Base-by-base conservation (phyloP, 2,329 filamentous ascomycete genomes). In the Diatrype stigma region DNA sequence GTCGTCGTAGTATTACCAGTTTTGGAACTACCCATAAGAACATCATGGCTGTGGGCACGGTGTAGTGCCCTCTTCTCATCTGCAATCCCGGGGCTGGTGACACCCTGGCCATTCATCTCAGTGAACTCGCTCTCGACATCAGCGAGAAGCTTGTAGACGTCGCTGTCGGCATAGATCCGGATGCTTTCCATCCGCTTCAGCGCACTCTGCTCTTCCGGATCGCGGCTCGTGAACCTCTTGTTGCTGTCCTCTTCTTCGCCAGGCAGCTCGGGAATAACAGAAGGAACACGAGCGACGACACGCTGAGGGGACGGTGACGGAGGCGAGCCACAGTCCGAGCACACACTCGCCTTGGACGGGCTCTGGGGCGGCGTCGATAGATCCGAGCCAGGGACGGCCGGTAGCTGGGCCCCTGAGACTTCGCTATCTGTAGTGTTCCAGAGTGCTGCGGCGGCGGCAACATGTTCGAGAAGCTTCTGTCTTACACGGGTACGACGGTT, bases 391-490 rank as follows among this genome's bases (percentile, higher is more conserved):
- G 70, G 63, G 17, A 62, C 65, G 6, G 22, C 51, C 60, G 34
- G 71, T 63, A 49, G 70, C 58, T 66, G 70, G 32, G 67, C 63
- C 21, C 65, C 64, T 8, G 66, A 57, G 16, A 69, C 58, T 19
- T 66, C 59, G 40, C 59, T 51, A 11, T 64, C 59, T 14, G 64
- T 46, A 30, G 72, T 7, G 16, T 7, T 44, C 11, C 21, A 67
- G 12, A 87, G 72, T 6, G 80, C 81, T 47, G 81, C 72, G 2
- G 87, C 86, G 16, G 87, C 89, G 45, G 89, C 88, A 48, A 92
- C 84, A 63, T 93, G 89, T 68, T 93, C 88, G 3, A 93, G 78
- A 12, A 93, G 74, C 74, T 91, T 93, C 65, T 92, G 87, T 35
- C 87, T 81, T 42, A 93, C 83, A 6, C 86, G 79, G 16, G 84